Percentiles rank a stretch among this genome's conserved stretches.
phyloP scores from a whole-genome alignment of 768 basidiomycete genomes.

The Pleurotus cornucopiae region DNA sequence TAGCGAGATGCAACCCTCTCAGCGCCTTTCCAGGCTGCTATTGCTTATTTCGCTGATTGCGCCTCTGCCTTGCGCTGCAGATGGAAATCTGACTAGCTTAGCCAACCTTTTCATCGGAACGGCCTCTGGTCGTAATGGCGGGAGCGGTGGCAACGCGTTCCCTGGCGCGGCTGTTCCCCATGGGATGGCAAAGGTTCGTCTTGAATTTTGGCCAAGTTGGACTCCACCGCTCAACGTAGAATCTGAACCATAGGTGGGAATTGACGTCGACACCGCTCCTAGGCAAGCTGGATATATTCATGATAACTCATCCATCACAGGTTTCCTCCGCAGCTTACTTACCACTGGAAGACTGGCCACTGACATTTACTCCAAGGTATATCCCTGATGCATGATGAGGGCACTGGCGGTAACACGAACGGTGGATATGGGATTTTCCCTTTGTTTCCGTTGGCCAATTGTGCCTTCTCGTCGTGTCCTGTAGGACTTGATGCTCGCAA shows the following conservation, averaged over 20 bases:
- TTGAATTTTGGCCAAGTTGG: background rate
- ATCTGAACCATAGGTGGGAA: slow-evolving; percentile 33
- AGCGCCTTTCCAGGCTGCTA: no score
- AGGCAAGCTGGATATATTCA: slow-evolving; percentile 48
- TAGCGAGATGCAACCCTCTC: no score
- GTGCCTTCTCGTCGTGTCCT: slow-evolving; percentile 36
- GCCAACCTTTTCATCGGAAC: slow-evolving; percentile 52
- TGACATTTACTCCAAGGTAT: slow-evolving; percentile 21
- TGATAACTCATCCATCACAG: slow-evolving; percentile 38
- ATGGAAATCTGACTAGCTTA: slow-evolving; percentile 35
- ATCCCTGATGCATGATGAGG: slow-evolving; percentile 51
- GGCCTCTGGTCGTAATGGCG: slow-evolving; percentile 38
- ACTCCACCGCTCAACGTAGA: no score
- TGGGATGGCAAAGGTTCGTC: slow-evolving; percentile 46
- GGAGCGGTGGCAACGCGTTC: slow-evolving; percentile 45
- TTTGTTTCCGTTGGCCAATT: slow-evolving; percentile 40
- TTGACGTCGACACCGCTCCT: slow-evolving; percentile 44
- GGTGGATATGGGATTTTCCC: slow-evolving; percentile 52
- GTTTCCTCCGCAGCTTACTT: slow-evolving; percentile 10
- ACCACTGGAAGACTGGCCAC: no score
- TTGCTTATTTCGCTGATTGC: background rate
- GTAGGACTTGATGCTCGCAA: slow-evolving; percentile 36
- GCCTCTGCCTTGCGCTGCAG: background rate
- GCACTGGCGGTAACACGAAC: slow-evolving; percentile 46
- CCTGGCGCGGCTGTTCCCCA: slow-evolving; percentile 49